Conservation (phyloP, 2,329 filamentous ascomycete genomes). For the Botrytis squamosa region DNA sequence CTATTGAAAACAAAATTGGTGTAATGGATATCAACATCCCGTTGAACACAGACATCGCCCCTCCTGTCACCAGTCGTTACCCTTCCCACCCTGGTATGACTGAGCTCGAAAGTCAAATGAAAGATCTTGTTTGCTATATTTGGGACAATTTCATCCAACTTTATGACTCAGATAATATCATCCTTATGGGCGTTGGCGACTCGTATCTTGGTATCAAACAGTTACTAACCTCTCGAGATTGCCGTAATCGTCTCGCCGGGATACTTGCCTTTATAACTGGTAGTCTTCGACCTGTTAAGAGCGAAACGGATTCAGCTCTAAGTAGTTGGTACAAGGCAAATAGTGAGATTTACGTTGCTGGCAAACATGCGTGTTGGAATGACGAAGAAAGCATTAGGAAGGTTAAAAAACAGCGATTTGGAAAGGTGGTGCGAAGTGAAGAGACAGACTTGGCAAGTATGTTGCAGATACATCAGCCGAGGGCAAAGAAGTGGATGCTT, state of each 20-base stretch:
- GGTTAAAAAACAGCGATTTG: slow-evolving; percentile 60
- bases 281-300: slow-evolving; percentile 72
- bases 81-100: slow-evolving; percentile 48
- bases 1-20: slow-evolving; percentile 70
- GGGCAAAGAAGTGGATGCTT: slow-evolving; percentile 53
- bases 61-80: slow-evolving; percentile 6
- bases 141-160: slow-evolving; percentile 97
- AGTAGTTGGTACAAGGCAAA: slow-evolving; percentile 81
- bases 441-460: slow-evolving; percentile 52
- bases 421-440: slow-evolving; percentile 54
- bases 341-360: slow-evolving; percentile 75
- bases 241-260: slow-evolving; percentile 66
- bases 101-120: slow-evolving; percentile 52
- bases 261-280: slow-evolving; percentile 81
- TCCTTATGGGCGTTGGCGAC: slow-evolving; percentile 86
- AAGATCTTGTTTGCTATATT: slow-evolving; percentile 77
- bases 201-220: slow-evolving; percentile 82
- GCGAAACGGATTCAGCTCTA: slow-evolving; percentile 71
- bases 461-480: slow-evolving; percentile 54
- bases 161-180: slow-evolving; percentile 65
- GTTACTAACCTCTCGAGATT: slow-evolving; percentile 72
- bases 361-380: slow-evolving; percentile 73
- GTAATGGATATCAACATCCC: slow-evolving; percentile 93
- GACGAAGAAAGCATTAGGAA: slow-evolving; percentile 59
- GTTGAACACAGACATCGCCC: slow-evolving; percentile 11